A percentile compares a stretch with the other conserved stretches of the same genome.
These are phyloP conservation scores for Bothriochloa decipiens DNA, from an alignment of 176 grass and related monocot genomes.

Conservation along the genomic window DNA sequence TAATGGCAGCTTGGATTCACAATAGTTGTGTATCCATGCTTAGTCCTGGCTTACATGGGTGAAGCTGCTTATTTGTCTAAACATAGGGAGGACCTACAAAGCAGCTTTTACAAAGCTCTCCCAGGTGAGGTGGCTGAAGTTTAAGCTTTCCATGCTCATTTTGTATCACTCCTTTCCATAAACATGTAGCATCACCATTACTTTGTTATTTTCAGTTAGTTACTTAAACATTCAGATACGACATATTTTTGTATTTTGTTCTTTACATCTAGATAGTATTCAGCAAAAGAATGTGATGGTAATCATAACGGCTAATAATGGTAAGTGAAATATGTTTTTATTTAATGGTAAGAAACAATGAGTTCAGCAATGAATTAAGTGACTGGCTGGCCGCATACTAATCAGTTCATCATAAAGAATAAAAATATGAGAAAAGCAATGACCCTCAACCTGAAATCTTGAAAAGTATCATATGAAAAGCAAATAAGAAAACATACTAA, in stretches of 20 bases:
- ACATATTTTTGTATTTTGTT: background rate
- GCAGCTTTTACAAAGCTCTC: slow-evolving; percentile 94
- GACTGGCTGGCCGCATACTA: background rate
- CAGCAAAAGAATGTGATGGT: background rate
- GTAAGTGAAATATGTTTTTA: background rate
- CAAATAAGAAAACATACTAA: background rate
- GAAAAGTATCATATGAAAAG: background rate
- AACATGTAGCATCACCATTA: background rate
- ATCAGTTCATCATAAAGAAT: background rate
- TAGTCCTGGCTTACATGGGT: slow-evolving; percentile 93
- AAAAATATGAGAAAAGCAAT: background rate
- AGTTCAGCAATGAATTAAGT: background rate
- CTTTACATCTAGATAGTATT: background rate
- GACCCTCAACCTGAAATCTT: background rate
- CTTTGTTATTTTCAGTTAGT: background rate
- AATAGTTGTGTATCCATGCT: slow-evolving; percentile 81
- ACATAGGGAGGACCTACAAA: slow-evolving; percentile 80
- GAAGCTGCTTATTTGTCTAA: slow-evolving; percentile 89
- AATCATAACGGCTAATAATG: background rate
- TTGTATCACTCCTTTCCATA: background rate
- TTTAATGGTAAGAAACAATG: background rate
- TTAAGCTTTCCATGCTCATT: background rate
- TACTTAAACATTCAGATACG: background rate
- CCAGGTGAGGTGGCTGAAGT: slow-evolving; percentile 56
- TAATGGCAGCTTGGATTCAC: slow-evolving; percentile 74